A percentile compares a stretch with the other conserved stretches of the same genome.
Conservation (phyloP, 805 yeast genomes). For the Lachancea thermotolerans region DNA sequence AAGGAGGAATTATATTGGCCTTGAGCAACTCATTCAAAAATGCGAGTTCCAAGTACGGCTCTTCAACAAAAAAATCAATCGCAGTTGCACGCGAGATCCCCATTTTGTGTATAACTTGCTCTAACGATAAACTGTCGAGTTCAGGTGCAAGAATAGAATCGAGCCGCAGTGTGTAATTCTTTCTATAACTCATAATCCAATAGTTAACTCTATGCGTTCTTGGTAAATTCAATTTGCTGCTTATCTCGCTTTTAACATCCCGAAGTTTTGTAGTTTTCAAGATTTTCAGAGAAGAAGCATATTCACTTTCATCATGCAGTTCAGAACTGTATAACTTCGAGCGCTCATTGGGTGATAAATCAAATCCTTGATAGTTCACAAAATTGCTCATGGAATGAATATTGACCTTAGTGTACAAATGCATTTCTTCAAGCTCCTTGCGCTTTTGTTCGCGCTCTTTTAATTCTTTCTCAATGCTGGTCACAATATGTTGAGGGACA, state of each 20-base stretch:
- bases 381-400: slow-evolving; percentile 51
- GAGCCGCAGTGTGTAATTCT: slow-evolving; percentile 65
- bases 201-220: slow-evolving; percentile 40
- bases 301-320: slow-evolving; percentile 38
- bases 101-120: slow-evolving; percentile 42
- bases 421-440: slow-evolving; percentile 66
- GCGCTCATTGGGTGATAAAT: slow-evolving; percentile 59
- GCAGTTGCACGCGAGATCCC: slow-evolving; percentile 43
- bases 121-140: slow-evolving; percentile 38
- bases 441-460: slow-evolving; percentile 47
- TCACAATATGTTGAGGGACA: slow-evolving; percentile 63
- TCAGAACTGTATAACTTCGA: slow-evolving; percentile 42
- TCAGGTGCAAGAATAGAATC: slow-evolving; percentile 35
- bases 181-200: slow-evolving; percentile 60
- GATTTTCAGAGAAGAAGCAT: slow-evolving; percentile 45
- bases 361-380: slow-evolving; percentile 62
- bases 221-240: slow-evolving; percentile 37
- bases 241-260: slow-evolving; percentile 45
- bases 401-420: slow-evolving; percentile 50
- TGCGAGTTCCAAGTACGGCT: slow-evolving; percentile 33
- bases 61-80: slow-evolving; percentile 62
- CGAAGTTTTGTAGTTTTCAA: slow-evolving; percentile 49
- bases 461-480: slow-evolving; percentile 56
- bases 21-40: not conserved
- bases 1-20: not conserved